Evolutionary conservation across 495 filamentous ascomycete genomes (phyloP).

Genomic region (Neurospora sublineolata): DNA sequence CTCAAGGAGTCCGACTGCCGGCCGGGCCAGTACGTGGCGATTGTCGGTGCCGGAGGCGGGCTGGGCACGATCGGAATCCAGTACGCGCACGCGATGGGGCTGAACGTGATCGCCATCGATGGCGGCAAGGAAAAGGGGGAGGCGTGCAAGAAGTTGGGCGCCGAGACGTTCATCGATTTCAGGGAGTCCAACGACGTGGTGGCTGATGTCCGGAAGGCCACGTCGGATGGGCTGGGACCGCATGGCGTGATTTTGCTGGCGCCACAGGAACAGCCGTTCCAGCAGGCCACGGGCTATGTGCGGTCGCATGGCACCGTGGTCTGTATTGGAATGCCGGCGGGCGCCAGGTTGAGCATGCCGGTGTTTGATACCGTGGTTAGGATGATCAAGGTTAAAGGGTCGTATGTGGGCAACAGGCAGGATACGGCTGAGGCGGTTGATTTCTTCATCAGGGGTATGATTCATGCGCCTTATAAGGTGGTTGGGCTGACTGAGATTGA

Average conservation of each 20-base stretch:
- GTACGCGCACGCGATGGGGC: constrained; percentile 78
- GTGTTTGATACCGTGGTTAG: constrained; percentile 71
- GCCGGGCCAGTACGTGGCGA: constrained; percentile 65
- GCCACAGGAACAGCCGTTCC: constrained; percentile 78
- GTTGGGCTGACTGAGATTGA: constrained; percentile 62
- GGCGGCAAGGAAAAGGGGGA: constrained; percentile 62
- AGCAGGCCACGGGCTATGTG: constrained; percentile 72
- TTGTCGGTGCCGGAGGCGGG: constrained; percentile 76
- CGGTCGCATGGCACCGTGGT: constrained; percentile 68
- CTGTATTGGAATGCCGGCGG: constrained; percentile 70
- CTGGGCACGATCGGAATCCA: constrained; percentile 66
- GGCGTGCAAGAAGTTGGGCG: constrained; percentile 58
- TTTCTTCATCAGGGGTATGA: constrained; percentile 70
- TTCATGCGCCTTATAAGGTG: constrained; percentile 74
- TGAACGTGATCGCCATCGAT: constrained; percentile 70
- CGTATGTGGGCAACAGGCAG: constrained; percentile 77
- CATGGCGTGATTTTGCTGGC: constrained; percentile 79
- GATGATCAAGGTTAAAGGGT: constrained; percentile 84
- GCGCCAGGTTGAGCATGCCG: constrained; percentile 63
- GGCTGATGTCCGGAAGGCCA: constrained; percentile 62
- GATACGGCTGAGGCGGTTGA: constrained; percentile 76
- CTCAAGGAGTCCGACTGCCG: constrained; percentile 69
- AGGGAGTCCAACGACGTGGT: constrained; percentile 59
- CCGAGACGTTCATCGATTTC: constrained; percentile 66
- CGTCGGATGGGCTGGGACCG: constrained; percentile 62